Percentiles rank a stretch among this genome's conserved stretches.
Evolutionary conservation across 257 asterid species (phyloP).

Genomic region (Avicennia marina): DNA sequence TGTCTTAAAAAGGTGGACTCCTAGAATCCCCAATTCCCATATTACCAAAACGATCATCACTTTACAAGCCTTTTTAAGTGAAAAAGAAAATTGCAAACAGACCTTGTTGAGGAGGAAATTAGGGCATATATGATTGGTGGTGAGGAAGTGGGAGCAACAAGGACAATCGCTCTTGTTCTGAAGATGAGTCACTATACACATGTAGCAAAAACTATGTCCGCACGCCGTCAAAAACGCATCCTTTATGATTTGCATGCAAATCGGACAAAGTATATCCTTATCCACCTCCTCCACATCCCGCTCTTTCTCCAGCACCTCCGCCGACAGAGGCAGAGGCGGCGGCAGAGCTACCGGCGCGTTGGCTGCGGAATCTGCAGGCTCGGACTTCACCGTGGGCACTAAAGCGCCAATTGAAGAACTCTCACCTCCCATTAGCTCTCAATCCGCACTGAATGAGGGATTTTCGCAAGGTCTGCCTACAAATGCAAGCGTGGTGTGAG

Average conservation of each 20-base stretch:
- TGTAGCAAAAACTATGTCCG: constrained; percentile 70
- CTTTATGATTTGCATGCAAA: constrained; percentile 61
- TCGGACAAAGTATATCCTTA: constrained; percentile 58
- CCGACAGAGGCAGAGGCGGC: not conserved
- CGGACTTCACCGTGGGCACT: constrained; percentile 42
- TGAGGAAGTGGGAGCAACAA: constrained; percentile 53
- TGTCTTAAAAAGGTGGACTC: too few relatives aligned
- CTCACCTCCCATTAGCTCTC: constrained; percentile 18
- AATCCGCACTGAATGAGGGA: not conserved
- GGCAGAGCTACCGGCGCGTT: constrained; percentile 6
- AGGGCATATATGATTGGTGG: constrained; percentile 44
- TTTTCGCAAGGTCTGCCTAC: not conserved
- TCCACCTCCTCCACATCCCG: constrained; percentile 23
- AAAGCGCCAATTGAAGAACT: constrained; percentile 32
- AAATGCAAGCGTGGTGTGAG: not conserved
- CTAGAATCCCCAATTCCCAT: too few relatives aligned
- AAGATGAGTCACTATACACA: constrained; percentile 63
- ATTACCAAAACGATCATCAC: constrained; percentile 1
- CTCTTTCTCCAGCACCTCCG: not conserved
- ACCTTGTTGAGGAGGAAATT: constrained; percentile 71
- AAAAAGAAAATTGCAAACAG: not conserved
- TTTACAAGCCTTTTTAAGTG: not conserved
- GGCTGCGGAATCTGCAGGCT: constrained; percentile 14
- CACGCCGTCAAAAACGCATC: constrained; percentile 63
- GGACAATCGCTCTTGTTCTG: constrained; percentile 67